Conservation (phyloP, 169 alveolate species). For the Theileria annulata region DNA sequence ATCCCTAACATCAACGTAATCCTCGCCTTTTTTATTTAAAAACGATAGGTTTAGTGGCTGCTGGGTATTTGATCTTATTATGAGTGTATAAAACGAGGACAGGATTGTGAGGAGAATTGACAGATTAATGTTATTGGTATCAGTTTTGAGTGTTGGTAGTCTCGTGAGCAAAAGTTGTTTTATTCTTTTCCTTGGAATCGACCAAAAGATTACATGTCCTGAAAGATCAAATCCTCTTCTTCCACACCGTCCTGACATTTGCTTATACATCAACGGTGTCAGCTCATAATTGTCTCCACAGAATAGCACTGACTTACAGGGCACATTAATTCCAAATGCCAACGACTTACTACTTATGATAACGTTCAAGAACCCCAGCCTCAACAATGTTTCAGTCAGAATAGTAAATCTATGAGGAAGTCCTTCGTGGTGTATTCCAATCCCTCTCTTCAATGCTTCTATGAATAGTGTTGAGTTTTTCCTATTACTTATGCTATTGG, state of each 20-base stretch:
- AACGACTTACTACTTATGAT: conserved; percentile 85
- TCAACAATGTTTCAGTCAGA: conserved; percentile 82
- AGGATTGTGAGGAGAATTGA: conserved; percentile 39
- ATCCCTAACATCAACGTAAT: conserved; percentile 5
- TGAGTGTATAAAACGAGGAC: conserved; percentile 52
- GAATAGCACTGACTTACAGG: conserved; percentile 85
- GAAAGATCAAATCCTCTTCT: conserved; percentile 90
- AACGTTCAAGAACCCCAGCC: conserved; percentile 83
- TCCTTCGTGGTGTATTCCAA: conserved; percentile 91
- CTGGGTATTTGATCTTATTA: conserved; percentile 11
- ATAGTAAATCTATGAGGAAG: conserved; percentile 74
- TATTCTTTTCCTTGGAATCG: conserved; percentile 80
- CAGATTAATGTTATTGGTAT: conserved; percentile 53
- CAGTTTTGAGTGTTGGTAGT: conserved; percentile 74
- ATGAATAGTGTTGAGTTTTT: conserved; percentile 65
- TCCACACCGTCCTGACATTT: conserved; percentile 91
- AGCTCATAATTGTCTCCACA: conserved; percentile 83
- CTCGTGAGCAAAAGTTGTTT: conserved; percentile 76
- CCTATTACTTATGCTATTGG: conserved; percentile 71
- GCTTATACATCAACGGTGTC: conserved; percentile 87
- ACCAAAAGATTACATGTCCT: conserved; percentile 89
- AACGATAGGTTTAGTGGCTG: conserved; percentile 27
- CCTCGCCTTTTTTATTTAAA: conserved; percentile 24
- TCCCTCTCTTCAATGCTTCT: conserved; percentile 86
- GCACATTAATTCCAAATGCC: conserved; percentile 91